phyloP scores from a whole-genome alignment of 192 early-diverging fungal genomes.

The Entomortierella lignicola region DNA sequence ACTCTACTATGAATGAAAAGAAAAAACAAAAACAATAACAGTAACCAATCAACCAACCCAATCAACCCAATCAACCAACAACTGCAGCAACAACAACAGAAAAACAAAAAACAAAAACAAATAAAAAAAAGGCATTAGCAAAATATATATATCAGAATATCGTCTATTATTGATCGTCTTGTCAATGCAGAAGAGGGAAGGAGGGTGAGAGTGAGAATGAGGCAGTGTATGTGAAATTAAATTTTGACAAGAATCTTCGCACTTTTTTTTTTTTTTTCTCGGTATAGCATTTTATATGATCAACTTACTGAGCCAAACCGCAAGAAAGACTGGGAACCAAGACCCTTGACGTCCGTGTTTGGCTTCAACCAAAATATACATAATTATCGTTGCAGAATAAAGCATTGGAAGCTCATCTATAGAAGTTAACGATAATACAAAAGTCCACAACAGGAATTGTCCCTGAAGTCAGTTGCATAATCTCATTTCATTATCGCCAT shows the following conservation, averaged over 20 bases:
- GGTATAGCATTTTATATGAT: not conserved
- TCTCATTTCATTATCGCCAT: constrained; percentile 49
- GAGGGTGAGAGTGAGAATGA: too few relatives aligned
- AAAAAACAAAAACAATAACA: too few relatives aligned
- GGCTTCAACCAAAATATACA: constrained; percentile 55
- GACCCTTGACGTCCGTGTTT: constrained; percentile 55
- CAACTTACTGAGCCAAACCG: constrained; percentile 55
- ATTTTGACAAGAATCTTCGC: not conserved
- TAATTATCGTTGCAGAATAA: constrained; percentile 25
- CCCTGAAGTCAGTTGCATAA: not conserved
- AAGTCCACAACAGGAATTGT: not conserved
- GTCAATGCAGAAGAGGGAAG: too few relatives aligned
- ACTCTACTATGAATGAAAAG: too few relatives aligned
- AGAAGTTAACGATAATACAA: not conserved
- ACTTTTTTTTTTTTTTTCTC: not conserved
- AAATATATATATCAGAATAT: too few relatives aligned
- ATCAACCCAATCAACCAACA: too few relatives aligned
- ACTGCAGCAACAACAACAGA: too few relatives aligned
- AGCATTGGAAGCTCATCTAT: constrained; percentile 51
- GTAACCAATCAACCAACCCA: too few relatives aligned
- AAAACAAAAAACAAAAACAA: constrained; percentile 3
- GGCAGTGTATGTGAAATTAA: too few relatives aligned
- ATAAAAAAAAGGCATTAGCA: too few relatives aligned
- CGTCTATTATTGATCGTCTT: too few relatives aligned
- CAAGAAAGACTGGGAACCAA: constrained; percentile 56